phyloP scores from a whole-genome alignment of 169 alveolate genomes.

The Plasmodium relictum region DNA sequence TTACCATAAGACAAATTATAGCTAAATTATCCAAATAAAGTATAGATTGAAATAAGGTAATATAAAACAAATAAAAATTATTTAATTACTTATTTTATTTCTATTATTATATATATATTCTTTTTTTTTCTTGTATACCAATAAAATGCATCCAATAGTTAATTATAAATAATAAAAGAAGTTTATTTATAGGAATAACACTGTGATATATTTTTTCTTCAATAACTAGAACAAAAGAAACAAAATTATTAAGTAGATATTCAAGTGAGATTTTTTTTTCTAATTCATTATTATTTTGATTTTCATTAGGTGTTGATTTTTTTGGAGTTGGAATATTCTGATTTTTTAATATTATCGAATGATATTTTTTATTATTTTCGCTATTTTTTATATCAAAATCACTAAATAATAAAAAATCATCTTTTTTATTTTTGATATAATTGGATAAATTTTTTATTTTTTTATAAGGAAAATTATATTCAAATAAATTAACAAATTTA shows the following conservation, averaged over 20 bases:
- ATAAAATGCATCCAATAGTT: constrained; percentile 70
- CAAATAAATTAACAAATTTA: constrained; percentile 9
- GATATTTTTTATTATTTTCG: not conserved
- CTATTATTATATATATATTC: not conserved
- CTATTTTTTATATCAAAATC: not conserved
- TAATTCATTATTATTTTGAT: not conserved
- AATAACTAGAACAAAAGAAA: constrained; percentile 54
- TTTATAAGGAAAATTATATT: constrained; percentile 11
- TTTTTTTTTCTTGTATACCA: not conserved
- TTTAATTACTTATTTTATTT: not conserved
- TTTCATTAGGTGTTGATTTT: not conserved
- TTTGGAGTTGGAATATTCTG: not conserved
- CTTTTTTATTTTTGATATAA: constrained; percentile 7
- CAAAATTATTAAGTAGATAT: constrained; percentile 28
- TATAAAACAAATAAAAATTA: not conserved
- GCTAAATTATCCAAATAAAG: no score
- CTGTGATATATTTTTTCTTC: constrained; percentile 69
- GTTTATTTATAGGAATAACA: constrained; percentile 62
- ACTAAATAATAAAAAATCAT: constrained; percentile 18
- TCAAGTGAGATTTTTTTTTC: not conserved
- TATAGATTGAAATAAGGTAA: no score
- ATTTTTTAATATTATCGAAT: not conserved
- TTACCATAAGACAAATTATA: no score
- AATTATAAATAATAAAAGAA: constrained; percentile 38
- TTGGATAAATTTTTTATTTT: constrained; percentile 24